Evolutionary conservation across 83 land plant species (phyloP), one percentile per base, ranked within the genome.

Genomic region (Picea abies): DNA sequence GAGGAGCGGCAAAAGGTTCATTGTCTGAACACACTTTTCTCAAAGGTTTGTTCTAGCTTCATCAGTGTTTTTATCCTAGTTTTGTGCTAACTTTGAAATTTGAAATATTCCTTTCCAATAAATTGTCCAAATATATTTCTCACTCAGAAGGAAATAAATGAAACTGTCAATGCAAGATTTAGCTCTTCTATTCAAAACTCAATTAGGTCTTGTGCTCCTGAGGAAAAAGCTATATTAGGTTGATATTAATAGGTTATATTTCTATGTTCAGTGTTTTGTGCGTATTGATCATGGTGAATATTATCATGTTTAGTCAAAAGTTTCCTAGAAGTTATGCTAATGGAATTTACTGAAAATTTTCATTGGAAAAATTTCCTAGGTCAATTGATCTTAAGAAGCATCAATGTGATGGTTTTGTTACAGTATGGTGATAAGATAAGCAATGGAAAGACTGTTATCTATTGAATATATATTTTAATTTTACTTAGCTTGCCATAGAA

Each of bases 1-100:
- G 92, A 90, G 88, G 92, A 90, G 81, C 88, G 92, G 81, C 92
- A 90, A 78, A 90, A 90, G 79, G 91, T 90, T 66, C 92, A 90
- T 84, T 90, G 92, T 81, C 73, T 90, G 47, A 90, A 88, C 60
- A 90, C 92, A 20, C 85, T 90, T 66, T 90, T 90, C 78, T 90
- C 92, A n/a, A 90, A 90, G 90, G 91, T 89, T 82, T 20, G 69
- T 85, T 79, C 12, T 25, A 37, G 62, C 63, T 63, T 25, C 56
- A 41, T 52, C n/a, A 71, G 58, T 25, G 17, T 49, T 26, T 7
- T 58, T 32, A 29, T 41, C 63, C 39, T 23, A 14, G 10, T 72
- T 52, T 52, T 56, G 72, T 68, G 39, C 8, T 25, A 65, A 35
- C 56, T 52, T 52, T 2, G 11, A 52, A 10, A 52, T 37, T 32